phyloP scores from a whole-genome alignment of 305 asterid genomes.

The Fraxinus floribunda region DNA sequence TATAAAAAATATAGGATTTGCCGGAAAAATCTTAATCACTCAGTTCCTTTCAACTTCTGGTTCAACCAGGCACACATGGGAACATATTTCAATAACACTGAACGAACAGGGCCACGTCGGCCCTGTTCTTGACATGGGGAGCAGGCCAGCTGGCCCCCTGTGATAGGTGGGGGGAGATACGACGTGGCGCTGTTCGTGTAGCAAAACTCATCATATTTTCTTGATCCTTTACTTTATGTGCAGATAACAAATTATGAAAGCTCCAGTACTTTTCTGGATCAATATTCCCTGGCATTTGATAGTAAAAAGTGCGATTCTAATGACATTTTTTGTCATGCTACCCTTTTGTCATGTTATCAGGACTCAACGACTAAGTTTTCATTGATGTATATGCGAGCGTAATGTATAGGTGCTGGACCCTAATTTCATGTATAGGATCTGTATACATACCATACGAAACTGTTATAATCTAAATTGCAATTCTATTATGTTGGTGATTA shows the following conservation, averaged over 20 bases:
- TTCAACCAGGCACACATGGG: not conserved
- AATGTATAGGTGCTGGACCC: not conserved
- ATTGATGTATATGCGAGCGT: not conserved
- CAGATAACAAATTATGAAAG: too few species aligned
- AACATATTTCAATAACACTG: too few species aligned
- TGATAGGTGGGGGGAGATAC: too few species aligned
- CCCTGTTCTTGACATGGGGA: too few species aligned
- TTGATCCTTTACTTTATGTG: too few species aligned
- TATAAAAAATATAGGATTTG: not conserved
- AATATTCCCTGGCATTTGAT: not conserved
- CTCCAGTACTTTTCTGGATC: not conserved
- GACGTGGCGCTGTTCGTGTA: too few species aligned
- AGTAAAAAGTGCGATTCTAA: not conserved
- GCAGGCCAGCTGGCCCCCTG: too few species aligned
- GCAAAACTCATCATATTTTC: too few species aligned
- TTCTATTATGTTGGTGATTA: not conserved
- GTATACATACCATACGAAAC: not conserved
- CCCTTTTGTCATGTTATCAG: not conserved
- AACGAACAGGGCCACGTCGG: too few species aligned
- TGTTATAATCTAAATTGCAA: not conserved
- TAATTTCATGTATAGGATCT: not conserved
- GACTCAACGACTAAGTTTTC: not conserved
- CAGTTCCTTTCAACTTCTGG: not conserved
- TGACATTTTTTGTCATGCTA: not conserved
- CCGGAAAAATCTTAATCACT: not conserved